A percentile compares a stretch with the other conserved stretches of the same genome.
phyloP scores from a whole-genome alignment of 306 rosid species.

The Spatholobus suberectus region DNA sequence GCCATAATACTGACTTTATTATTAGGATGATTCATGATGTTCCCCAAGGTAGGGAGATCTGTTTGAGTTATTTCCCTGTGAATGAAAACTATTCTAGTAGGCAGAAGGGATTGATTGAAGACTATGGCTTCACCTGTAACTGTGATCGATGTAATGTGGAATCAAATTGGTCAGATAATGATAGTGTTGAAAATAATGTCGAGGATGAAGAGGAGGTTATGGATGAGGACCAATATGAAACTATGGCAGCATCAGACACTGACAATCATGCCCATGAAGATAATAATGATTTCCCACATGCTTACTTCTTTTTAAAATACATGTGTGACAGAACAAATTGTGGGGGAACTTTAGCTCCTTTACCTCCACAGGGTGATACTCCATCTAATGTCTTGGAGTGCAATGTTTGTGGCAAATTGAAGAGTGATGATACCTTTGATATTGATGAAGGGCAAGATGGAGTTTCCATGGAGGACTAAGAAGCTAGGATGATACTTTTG shows the following conservation, averaged over 20 bases:
- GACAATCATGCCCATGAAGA: conserved; percentile 40
- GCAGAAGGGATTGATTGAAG: conserved; percentile 76
- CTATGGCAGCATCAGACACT: conserved; percentile 50
- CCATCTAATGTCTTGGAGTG: conserved; percentile 67
- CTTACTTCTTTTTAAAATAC: conserved; percentile 78
- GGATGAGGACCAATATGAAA: conserved; percentile 55
- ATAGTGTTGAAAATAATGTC: conserved; percentile 44
- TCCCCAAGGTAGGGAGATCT: conserved; percentile 84
- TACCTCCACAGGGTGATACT: conserved; percentile 56
- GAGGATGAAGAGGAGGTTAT: conserved; percentile 55
- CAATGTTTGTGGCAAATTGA: conserved; percentile 72
- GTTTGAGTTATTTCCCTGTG: conserved; percentile 88
- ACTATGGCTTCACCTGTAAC: conserved; percentile 75
- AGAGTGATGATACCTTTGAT: conserved; percentile 43
- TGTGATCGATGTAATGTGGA: conserved; percentile 87
- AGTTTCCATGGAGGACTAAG: conserved; percentile 56
- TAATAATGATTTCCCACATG: conserved; percentile 71
- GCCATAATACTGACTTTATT: conserved; percentile 60
- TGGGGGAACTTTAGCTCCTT: conserved; percentile 81
- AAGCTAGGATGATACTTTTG: conserved; percentile 23
- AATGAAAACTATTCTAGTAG: conserved; percentile 60
- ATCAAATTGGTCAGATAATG: conserved; percentile 75
- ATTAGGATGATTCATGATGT: conserved; percentile 82
- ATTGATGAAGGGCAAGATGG: conserved; percentile 46
- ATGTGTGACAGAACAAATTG: conserved; percentile 71